phyloP scores from a whole-genome alignment of 2,329 filamentous ascomycete species.

The Emergomyces orientalis region DNA sequence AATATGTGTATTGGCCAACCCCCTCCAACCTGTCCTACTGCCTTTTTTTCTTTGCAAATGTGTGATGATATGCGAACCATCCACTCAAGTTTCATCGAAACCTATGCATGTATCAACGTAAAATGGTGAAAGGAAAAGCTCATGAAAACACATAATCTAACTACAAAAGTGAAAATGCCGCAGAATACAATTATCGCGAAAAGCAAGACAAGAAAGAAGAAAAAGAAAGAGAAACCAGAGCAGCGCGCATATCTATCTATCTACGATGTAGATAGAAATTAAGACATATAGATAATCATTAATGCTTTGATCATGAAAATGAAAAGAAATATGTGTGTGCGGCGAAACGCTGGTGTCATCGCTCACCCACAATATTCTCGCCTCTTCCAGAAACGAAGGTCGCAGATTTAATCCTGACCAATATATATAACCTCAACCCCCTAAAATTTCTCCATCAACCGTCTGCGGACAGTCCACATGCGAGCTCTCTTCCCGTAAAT shows the following conservation, averaged over 20 bases:
- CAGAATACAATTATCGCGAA: not conserved
- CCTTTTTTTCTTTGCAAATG: not conserved
- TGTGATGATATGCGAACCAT: not conserved
- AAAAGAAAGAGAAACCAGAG: not conserved
- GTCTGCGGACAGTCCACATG: slow-evolving; percentile 88
- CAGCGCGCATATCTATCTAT: not conserved
- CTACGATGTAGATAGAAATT: not conserved
- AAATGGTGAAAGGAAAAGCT: not conserved
- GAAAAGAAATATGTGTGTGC: not conserved
- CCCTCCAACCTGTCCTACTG: too few species aligned
- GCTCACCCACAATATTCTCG: not conserved
- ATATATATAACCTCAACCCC: not conserved
- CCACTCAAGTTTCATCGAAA: not conserved
- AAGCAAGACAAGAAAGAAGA: not conserved
- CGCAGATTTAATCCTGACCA: not conserved
- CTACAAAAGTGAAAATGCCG: not conserved
- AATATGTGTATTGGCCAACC: too few species aligned
- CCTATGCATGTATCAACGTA: not conserved
- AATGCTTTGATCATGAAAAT: not conserved
- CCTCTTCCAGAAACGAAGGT: not conserved
- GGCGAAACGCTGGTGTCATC: not conserved
- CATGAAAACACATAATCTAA: not conserved
- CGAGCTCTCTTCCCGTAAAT: slow-evolving; percentile 82
- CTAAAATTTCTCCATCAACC: slow-evolving; percentile 71
- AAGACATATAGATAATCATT: not conserved